Conservation (phyloP, 2,329 filamentous ascomycete genomes). For the Furcasterigmium furcatum region DNA sequence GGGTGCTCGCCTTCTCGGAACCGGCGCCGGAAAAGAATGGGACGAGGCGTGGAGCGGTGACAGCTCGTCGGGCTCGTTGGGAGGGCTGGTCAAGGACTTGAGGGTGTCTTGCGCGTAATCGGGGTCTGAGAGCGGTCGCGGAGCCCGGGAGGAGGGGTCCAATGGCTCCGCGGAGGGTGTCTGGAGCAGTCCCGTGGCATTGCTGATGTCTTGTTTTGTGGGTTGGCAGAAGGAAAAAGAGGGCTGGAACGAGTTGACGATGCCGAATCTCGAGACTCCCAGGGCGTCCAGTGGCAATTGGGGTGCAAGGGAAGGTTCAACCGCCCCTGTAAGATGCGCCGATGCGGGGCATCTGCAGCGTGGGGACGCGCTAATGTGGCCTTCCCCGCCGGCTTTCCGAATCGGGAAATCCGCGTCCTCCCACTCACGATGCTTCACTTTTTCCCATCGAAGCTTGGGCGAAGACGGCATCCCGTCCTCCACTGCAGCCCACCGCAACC, state of each 20-base stretch:
- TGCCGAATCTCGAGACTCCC: too few relatives aligned
- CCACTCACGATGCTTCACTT: neutral
- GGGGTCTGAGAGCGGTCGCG: too few relatives aligned
- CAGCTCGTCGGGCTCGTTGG: neutral
- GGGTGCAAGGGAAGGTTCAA: too few relatives aligned
- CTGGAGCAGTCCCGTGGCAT: constrained; percentile 7
- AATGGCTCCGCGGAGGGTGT: neutral
- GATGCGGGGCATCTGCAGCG: too few relatives aligned
- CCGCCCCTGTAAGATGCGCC: too few relatives aligned
- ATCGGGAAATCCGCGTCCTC: neutral
- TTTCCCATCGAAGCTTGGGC: neutral
- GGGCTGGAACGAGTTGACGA: neutral
- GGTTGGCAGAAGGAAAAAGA: neutral
- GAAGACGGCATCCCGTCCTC: constrained; percentile 1
- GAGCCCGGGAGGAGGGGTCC: too few relatives aligned
- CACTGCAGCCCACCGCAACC: neutral
- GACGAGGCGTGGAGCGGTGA: neutral
- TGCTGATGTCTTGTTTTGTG: constrained; percentile 4
- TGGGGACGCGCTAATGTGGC: too few relatives aligned
- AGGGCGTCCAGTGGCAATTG: too few relatives aligned
- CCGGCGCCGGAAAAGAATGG: neutral
- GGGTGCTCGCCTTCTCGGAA: neutral
- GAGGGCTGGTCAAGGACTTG: neutral
- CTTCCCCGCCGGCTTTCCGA: neutral
- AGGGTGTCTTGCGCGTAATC: too few relatives aligned